Evolutionary conservation across 192 early-diverging fungal genomes (phyloP).

Genomic region (Coemansia furcata): DNA sequence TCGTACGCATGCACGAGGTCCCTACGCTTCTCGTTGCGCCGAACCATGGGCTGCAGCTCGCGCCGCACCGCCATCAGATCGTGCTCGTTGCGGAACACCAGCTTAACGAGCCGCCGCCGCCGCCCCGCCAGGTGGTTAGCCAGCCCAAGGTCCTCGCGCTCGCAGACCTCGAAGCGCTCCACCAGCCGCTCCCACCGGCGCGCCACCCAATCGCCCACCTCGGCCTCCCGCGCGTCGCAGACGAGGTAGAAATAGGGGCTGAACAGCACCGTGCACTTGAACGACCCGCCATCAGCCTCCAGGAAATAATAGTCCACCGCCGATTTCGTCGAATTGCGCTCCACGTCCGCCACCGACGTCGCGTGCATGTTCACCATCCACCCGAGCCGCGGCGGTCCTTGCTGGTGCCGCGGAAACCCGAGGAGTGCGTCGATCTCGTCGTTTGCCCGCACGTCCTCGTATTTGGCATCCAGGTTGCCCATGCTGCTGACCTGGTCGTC

Average conservation of each 20-base stretch:
- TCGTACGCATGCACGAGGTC: conserved; percentile 65
- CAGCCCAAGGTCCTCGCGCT: conserved; percentile 87
- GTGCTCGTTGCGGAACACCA: conserved; percentile 80
- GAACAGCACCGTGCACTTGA: conserved; percentile 84
- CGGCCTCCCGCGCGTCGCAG: conserved; percentile 73
- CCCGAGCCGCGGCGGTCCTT: conserved; percentile 71
- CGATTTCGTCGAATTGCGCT: conserved; percentile 63
- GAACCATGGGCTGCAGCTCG: conserved; percentile 64
- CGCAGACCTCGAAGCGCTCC: conserved; percentile 59
- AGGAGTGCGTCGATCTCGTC: conserved; percentile 60
- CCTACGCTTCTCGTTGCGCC: conserved; percentile 66
- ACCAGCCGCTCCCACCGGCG: conserved; percentile 68
- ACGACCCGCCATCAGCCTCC: conserved; percentile 81
- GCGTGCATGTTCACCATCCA: conserved; percentile 97
- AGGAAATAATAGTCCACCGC: conserved; percentile 94
- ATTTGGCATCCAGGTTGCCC: conserved; percentile 21
- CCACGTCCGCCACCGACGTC: conserved; percentile 64
- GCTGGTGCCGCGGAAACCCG: conserved; percentile 67
- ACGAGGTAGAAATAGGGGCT: conserved; percentile 90
- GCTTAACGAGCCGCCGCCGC: conserved; percentile 68
- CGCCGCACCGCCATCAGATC: conserved; percentile 77
- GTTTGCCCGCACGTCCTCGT: conserved; percentile 26
- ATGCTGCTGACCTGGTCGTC: conserved; percentile 18
- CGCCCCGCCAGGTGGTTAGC: conserved; percentile 86
- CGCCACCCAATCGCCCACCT: conserved; percentile 83